These are phyloP conservation scores for Tetrahymena malaccensis DNA, from an alignment of 73 alveolate species.

Conservation along the genomic window DNA sequence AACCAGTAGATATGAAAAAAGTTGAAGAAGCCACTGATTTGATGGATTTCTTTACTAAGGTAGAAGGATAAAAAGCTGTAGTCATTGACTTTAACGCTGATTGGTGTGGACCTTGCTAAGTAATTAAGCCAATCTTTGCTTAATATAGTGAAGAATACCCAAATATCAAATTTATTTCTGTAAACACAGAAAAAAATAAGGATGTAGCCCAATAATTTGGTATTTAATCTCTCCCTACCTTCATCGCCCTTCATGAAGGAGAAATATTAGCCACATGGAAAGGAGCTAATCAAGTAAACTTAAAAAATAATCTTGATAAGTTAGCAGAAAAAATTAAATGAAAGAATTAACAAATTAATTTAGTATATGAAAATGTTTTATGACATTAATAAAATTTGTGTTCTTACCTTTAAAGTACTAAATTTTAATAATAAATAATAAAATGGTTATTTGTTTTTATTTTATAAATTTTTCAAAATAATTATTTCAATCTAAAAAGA, in stretches of 20 bases:
- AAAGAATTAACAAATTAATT: background rate
- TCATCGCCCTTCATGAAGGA: background rate
- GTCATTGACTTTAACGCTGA: slow-evolving; percentile 31
- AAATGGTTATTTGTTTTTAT: too few species aligned
- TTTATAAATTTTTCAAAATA: too few species aligned
- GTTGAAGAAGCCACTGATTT: background rate
- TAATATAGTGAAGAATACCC: slow-evolving; percentile 7
- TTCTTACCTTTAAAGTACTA: too few species aligned
- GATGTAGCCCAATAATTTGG: slow-evolving; percentile 6
- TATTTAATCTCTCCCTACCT: slow-evolving; percentile 27
- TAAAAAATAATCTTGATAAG: background rate
- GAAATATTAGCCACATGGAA: background rate
- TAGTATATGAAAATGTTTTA: background rate
- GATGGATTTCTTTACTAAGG: slow-evolving; percentile 17
- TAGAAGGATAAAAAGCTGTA: slow-evolving; percentile 6
- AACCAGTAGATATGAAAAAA: background rate
- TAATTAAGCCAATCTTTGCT: slow-evolving; percentile 13
- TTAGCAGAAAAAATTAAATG: background rate
- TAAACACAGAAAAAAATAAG: slow-evolving; percentile 13
- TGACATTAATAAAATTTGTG: too few species aligned
- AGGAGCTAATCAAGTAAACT: background rate
- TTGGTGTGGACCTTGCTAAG: slow-evolving; percentile 40
- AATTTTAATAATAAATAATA: too few species aligned
- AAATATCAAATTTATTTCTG: slow-evolving; percentile 6
- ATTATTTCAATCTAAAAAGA: too few species aligned